Evolutionary conservation across 148 eudicot genomes (phyloP).

Genomic region (Chenopodium formosanum): DNA sequence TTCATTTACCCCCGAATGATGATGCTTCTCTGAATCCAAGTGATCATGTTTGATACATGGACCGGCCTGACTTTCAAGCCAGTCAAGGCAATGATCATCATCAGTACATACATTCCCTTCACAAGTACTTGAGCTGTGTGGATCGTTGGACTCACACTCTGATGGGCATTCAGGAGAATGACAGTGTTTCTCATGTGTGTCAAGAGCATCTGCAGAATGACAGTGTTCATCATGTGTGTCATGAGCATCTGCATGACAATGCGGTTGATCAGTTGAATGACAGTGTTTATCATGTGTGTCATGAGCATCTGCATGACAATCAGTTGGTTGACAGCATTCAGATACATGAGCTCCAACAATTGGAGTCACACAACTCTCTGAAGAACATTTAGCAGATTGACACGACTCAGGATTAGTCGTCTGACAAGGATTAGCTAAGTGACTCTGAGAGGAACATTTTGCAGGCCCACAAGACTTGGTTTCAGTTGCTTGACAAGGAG

Average conservation of each 20-base stretch:
- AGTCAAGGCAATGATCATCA: constrained; percentile 24
- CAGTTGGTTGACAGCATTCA: not conserved
- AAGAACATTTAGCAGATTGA: constrained; percentile 16
- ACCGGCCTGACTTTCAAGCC: constrained; percentile 24
- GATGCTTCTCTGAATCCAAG: not conserved
- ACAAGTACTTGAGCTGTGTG: not conserved
- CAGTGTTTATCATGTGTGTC: not conserved
- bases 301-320: not conserved
- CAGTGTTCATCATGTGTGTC: not conserved
- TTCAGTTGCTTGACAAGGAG: not conserved
- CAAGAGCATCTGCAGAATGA: not conserved
- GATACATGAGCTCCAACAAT: not conserved
- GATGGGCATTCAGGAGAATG: not conserved
- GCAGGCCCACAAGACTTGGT: not conserved
- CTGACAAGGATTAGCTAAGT: constrained; percentile 5
- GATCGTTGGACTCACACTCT: not conserved
- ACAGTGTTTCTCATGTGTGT: not conserved
- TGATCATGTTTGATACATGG: constrained; percentile 9
- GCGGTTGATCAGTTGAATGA: not conserved
- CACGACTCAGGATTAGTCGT: not conserved
- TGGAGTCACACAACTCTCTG: constrained; percentile 5
- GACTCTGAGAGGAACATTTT: constrained; percentile 13
- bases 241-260: not conserved
- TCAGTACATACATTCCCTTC: constrained; percentile 8
- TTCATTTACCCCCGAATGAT: not conserved